phyloP scores from a whole-genome alignment of 2,329 filamentous ascomycete species.

The Fusarium drepaniforme region DNA sequence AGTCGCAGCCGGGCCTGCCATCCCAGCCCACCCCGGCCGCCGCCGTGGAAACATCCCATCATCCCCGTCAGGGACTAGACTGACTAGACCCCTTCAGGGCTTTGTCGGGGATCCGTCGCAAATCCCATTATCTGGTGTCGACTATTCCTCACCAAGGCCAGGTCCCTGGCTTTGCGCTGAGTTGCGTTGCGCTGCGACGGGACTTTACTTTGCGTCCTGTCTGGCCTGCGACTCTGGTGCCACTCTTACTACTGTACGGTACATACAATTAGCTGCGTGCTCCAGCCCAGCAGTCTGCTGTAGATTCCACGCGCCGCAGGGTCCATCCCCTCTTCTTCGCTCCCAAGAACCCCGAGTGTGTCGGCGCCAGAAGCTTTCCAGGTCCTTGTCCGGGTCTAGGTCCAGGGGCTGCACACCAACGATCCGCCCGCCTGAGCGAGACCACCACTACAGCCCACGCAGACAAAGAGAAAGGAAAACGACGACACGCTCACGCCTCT shows the following conservation, averaged over 20 bases:
- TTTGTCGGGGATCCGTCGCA: conserved; percentile 33
- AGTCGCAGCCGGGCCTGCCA: conserved; percentile 28
- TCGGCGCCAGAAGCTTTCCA: conserved; percentile 31
- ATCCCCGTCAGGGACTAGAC: conserved; percentile 37
- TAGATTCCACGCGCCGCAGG: conserved; percentile 27
- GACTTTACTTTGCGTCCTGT: conserved; percentile 7
- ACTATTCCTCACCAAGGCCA: neutral
- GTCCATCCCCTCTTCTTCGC: conserved; percentile 3
- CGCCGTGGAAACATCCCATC: conserved; percentile 40
- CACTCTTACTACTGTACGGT: neutral
- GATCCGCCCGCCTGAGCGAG: conserved; percentile 29
- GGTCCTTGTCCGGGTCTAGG: conserved; percentile 23
- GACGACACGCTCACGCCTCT: conserved; percentile 30
- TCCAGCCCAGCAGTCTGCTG: neutral
- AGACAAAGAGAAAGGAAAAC: conserved; percentile 32
- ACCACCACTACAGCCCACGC: conserved; percentile 18
- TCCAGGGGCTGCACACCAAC: conserved; percentile 37
- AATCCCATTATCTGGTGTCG: conserved; percentile 30
- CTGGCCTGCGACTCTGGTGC: conserved; percentile 6
- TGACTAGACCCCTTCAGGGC: conserved; percentile 33
- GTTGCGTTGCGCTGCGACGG: conserved; percentile 11
- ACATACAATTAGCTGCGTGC: neutral
- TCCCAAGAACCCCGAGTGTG: neutral
- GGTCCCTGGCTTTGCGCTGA: conserved; percentile 2
- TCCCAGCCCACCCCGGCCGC: conserved; percentile 34